Conservation (phyloP, 1,139 yeast genomes). For the Yamadazyma jaroonii region DNA sequence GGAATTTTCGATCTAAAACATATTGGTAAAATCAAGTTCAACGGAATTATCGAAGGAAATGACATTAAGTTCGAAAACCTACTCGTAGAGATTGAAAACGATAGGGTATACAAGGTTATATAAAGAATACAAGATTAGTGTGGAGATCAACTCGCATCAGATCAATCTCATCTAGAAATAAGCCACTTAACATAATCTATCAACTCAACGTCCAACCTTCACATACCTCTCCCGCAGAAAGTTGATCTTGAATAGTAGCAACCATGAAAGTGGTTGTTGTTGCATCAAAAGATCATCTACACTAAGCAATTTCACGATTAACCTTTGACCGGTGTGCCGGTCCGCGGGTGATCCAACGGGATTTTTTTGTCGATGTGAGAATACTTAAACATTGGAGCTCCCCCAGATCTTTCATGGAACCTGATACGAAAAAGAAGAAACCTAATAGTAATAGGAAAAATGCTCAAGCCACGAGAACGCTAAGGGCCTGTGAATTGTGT, state of each 20-base stretch:
- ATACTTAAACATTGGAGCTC: too few relatives aligned
- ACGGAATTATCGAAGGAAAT: conserved; percentile 11
- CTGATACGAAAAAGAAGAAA: conserved; percentile 1
- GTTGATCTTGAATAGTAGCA: too few relatives aligned
- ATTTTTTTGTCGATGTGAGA: too few relatives aligned
- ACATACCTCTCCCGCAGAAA: too few relatives aligned
- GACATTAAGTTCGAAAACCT: conserved; percentile 13
- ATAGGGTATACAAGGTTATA: conserved; percentile 5
- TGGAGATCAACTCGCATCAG: too few relatives aligned
- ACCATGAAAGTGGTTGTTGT: too few relatives aligned
- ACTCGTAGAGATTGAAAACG: conserved; percentile 10
- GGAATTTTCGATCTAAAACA: conserved; percentile 5
- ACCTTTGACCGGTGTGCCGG: too few relatives aligned
- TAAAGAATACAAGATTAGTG: background rate
- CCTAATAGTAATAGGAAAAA: conserved; percentile 15
- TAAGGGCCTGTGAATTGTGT: conserved; percentile 59
- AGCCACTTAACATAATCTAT: too few relatives aligned
- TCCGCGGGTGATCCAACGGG: too few relatives aligned
- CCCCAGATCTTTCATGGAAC: background rate
- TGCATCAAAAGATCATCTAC: too few relatives aligned
- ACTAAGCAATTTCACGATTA: too few relatives aligned
- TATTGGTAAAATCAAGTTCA: conserved; percentile 11
- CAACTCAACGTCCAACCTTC: too few relatives aligned
- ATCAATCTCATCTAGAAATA: background rate
- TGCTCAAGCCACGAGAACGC: conserved; percentile 44